phyloP scores from a whole-genome alignment of 2,329 filamentous ascomycete genomes.

The Huntiella moniliformis region DNA sequence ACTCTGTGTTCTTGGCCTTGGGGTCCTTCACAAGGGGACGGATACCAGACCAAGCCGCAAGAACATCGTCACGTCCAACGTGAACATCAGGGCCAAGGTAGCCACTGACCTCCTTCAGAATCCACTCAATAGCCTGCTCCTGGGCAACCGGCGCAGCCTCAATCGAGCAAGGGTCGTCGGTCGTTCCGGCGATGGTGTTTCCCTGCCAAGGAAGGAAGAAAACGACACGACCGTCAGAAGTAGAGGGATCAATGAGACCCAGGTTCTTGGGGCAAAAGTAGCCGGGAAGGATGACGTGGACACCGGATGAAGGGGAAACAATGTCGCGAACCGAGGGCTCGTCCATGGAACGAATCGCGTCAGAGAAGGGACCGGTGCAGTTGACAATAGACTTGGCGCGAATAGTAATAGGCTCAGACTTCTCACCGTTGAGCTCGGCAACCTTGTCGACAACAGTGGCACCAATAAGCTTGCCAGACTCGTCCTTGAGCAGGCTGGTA shows the following conservation, averaged over 20 bases:
- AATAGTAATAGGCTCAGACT: slow-evolving; percentile 45
- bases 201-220: slow-evolving; percentile 91
- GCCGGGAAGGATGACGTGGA: slow-evolving; percentile 71
- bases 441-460: slow-evolving; percentile 56
- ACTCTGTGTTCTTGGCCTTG: slow-evolving; percentile 69
- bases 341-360: slow-evolving; percentile 72
- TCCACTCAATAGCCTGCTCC: slow-evolving; percentile 77
- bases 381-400: slow-evolving; percentile 71
- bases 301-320: slow-evolving; percentile 67
- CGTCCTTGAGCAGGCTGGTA: slow-evolving; percentile 56
- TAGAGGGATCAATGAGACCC: slow-evolving; percentile 72
- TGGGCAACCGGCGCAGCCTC: slow-evolving; percentile 55
- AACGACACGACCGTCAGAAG: slow-evolving; percentile 75
- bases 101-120: slow-evolving; percentile 62
- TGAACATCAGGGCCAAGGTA: slow-evolving; percentile 74
- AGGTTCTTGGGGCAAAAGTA: slow-evolving; percentile 75
- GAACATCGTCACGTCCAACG: slow-evolving; percentile 68
- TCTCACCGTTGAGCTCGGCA: slow-evolving; percentile 40
- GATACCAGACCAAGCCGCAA: slow-evolving; percentile 79
- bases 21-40: slow-evolving; percentile 73
- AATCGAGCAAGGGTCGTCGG: slow-evolving; percentile 58
- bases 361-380: slow-evolving; percentile 74
- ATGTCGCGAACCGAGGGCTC: slow-evolving; percentile 55
- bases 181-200: slow-evolving; percentile 80
- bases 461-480: slow-evolving; percentile 51